These are phyloP conservation scores for Osmanthus fragrans DNA, from an alignment of 257 asterid genomes.

Conservation along the genomic window DNA sequence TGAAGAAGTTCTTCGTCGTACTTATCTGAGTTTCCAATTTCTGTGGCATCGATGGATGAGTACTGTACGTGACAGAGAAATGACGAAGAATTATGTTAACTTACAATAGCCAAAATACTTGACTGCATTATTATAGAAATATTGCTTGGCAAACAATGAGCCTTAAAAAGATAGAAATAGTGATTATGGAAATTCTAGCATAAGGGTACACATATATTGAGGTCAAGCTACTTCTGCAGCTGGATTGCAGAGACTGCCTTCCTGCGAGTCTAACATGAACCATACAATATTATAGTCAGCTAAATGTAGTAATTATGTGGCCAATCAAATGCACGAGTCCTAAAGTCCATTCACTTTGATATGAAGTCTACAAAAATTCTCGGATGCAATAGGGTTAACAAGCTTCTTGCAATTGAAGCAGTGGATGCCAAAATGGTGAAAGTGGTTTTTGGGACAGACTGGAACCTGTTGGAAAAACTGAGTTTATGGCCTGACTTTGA, in stretches of 20 bases:
- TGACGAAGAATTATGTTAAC: not conserved
- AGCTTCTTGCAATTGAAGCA: not conserved
- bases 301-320: not conserved
- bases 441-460: not conserved
- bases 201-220: not conserved
- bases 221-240: not conserved
- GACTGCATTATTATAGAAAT: not conserved
- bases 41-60: constrained; percentile 32
- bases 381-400: not conserved
- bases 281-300: not conserved
- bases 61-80: constrained; percentile 33
- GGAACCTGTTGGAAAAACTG: too few species aligned
- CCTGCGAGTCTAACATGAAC: not conserved
- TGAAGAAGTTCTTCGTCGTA: constrained; percentile 18
- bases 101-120: not conserved
- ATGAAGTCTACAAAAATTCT: not conserved
- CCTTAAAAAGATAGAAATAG: not conserved
- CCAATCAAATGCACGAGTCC: not conserved
- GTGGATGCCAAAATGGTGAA: not conserved
- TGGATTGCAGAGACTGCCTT: not conserved
- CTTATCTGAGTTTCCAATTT: constrained; percentile 24
- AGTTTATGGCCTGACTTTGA: too few species aligned
- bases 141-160: not conserved
- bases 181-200: not conserved
- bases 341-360: not conserved